Percentiles rank a stretch among this genome's conserved stretches.
These are phyloP conservation scores for Gracilaria vermiculophylla DNA, from an alignment of 23 red algal species.

Conservation along the genomic window DNA sequence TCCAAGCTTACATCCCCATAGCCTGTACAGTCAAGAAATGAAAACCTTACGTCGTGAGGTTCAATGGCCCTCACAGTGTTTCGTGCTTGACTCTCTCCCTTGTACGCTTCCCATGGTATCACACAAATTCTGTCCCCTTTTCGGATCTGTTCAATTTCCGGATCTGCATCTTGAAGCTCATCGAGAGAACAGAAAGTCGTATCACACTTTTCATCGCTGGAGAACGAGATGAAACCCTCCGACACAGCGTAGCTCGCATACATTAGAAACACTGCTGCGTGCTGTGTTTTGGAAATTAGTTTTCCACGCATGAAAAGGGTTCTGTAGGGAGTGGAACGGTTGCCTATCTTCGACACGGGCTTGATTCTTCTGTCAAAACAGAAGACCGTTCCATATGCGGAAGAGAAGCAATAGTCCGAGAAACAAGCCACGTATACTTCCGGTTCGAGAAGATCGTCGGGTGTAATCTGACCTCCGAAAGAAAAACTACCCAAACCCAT, in stretches of 20 bases:
- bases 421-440: constrained; percentile 18
- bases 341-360: background rate
- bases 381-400: constrained; percentile 7
- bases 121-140: constrained; percentile 12
- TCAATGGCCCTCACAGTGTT: constrained; percentile 22
- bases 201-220: background rate
- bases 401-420: constrained; percentile 19
- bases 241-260: background rate
- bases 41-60: background rate
- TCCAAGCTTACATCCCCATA: background rate
- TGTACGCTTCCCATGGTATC: constrained; percentile 18
- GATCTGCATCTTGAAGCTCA: constrained; percentile 1
- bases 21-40: constrained; percentile 6
- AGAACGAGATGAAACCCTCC: background rate
- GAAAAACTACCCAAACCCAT: background rate
- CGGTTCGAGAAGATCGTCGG: constrained; percentile 3
- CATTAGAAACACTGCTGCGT: constrained; percentile 29
- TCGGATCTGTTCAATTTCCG: constrained; percentile 1
- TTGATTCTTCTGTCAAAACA: constrained; percentile 16
- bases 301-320: constrained; percentile 30
- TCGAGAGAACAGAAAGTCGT: constrained; percentile 8
- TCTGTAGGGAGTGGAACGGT: background rate
- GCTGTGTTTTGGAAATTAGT: constrained; percentile 35
- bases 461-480: background rate
- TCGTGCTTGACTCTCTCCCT: background rate